Evolutionary conservation across 2,329 filamentous ascomycete genomes (phyloP).

Genomic region (Talaromyces pinophilus): DNA sequence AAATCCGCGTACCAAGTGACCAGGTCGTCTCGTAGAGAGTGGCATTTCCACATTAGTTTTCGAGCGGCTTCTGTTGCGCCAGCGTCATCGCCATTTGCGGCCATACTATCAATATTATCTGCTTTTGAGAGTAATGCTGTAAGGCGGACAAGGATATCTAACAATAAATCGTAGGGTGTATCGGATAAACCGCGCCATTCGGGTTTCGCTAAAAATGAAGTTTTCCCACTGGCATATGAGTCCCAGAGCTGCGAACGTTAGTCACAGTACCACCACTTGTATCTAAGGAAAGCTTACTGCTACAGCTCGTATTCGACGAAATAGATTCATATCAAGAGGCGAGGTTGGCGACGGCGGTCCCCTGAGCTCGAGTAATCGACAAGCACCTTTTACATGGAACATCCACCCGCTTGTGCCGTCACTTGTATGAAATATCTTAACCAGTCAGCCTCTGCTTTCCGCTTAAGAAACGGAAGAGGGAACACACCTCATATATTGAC

Average conservation of each 20-base stretch:
- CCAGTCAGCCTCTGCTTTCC: not conserved
- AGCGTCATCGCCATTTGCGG: not conserved
- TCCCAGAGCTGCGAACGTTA: slow-evolving; percentile 20
- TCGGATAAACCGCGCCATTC: slow-evolving; percentile 23
- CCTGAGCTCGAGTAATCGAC: slow-evolving; percentile 20
- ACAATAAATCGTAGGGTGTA: slow-evolving; percentile 20
- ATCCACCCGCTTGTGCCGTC: slow-evolving; percentile 22
- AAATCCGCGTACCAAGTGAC: slow-evolving; percentile 21
- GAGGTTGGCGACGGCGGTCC: slow-evolving; percentile 18
- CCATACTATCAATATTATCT: slow-evolving; percentile 19
- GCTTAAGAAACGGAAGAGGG: not conserved
- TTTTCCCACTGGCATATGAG: slow-evolving; percentile 21
- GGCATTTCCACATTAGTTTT: slow-evolving; percentile 17
- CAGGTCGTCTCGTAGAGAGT: slow-evolving; percentile 18
- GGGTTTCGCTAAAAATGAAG: slow-evolving; percentile 21
- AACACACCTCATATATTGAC: slow-evolving; percentile 23
- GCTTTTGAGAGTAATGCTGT: slow-evolving; percentile 19
- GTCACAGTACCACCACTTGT: not conserved
- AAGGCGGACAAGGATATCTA: slow-evolving; percentile 22
- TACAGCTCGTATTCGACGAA: slow-evolving; percentile 23
- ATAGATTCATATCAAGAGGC: slow-evolving; percentile 24
- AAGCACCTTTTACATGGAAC: slow-evolving; percentile 23
- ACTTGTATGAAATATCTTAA: slow-evolving; percentile 21
- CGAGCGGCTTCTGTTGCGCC: slow-evolving; percentile 5
- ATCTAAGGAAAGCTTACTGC: slow-evolving; percentile 17